Conservation (phyloP, 345 rosid genomes). For the Citrus sinensis region DVS_A1.0 CM039163.1:41777501-41778000, state of each 20-base stretch:
- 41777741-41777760: background rate
- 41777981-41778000: too few relatives aligned
- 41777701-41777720: background rate
- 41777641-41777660: background rate
- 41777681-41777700: background rate
- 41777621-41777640: background rate
- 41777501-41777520: slow-evolving; percentile 86
- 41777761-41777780: background rate
- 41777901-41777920: background rate
- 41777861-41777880: background rate
- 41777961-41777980: too few relatives aligned
- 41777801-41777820: background rate
- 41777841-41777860: background rate
- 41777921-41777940: background rate
- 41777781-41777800: background rate
- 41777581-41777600: slow-evolving; percentile 1
- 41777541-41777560: slow-evolving; percentile 53
- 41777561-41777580: slow-evolving; percentile 50
- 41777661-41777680: background rate
- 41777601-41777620: slow-evolving; percentile 1
- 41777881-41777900: background rate
- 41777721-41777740: background rate
- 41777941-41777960: too few relatives aligned
- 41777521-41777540: slow-evolving; percentile 57
- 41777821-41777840: background rate